phyloP scores from a whole-genome alignment of 306 rosid genomes.

The Ammopiptanthus mongolicus region DNA sequence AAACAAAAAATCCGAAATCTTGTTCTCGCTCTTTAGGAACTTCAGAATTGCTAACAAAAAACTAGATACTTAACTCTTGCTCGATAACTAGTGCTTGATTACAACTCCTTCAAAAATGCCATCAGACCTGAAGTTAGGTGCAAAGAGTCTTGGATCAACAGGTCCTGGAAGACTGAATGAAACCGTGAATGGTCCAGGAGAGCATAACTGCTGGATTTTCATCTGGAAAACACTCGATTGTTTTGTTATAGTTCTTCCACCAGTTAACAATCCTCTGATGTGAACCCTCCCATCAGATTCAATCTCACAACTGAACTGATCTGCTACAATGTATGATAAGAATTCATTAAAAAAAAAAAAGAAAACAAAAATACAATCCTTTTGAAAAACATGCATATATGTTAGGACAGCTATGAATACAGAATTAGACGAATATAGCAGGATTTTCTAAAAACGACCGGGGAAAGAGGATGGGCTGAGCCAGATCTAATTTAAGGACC shows the following conservation, averaged over 20 bases:
- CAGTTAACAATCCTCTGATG: slow-evolving; percentile 44
- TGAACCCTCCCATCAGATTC: slow-evolving; percentile 66
- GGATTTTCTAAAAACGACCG: neutral
- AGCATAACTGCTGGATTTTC: slow-evolving; percentile 47
- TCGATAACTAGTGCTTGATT: slow-evolving; percentile 29
- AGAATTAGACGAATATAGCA: neutral
- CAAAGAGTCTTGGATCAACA: slow-evolving; percentile 73
- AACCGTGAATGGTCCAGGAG: slow-evolving; percentile 67
- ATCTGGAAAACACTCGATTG: slow-evolving; percentile 49
- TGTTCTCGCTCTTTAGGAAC: neutral
- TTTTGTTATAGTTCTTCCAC: slow-evolving; percentile 53
- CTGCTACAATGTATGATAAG: slow-evolving; percentile 30
- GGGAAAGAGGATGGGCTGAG: neutral
- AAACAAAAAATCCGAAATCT: neutral
- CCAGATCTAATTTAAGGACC: neutral
- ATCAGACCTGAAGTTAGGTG: slow-evolving; percentile 63
- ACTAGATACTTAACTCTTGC: neutral
- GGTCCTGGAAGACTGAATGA: slow-evolving; percentile 78
- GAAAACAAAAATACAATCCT: neutral
- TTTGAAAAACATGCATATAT: neutral
- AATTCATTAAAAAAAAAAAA: neutral
- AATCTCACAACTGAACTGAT: slow-evolving; percentile 60
- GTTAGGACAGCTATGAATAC: neutral
- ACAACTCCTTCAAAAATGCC: slow-evolving; percentile 69
- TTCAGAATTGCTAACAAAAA: slow-evolving; percentile 6